Evolutionary conservation across 108 stramenopile genomes (phyloP), one percentile per base, ranked within the genome.

Genomic region (Discostella pseudostelligera): DNA sequence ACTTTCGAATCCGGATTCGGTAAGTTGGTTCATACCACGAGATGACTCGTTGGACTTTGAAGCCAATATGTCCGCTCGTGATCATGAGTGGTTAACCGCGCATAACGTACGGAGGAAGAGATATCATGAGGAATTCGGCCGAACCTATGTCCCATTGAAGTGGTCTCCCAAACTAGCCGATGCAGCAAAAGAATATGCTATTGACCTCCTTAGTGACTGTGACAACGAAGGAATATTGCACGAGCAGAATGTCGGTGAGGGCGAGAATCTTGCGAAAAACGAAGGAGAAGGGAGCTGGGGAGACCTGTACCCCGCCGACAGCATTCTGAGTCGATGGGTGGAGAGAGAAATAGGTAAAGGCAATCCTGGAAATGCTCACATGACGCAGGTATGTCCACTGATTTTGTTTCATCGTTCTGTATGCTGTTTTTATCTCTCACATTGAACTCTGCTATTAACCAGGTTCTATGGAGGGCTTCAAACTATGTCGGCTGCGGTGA

Each of bases 181-280:
- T 9, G 16, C 35, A 65, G 63, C 39, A n/a, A 56, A 20, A 19
- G 28, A 25, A 16, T 73, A 58, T 20, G 72, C 66, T 2, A 44
- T 56, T 26, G 35, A 70, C 11, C 42, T 73, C 24, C 39, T 73
- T 1, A 21, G n/a, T 32, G 14, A 25, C 19, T 67, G 72, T 42
- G 22, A 56, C 42, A 44, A 26, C 12, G 21, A 29, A 0, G 53
- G 46, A n/a, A 59, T 72, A 24, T 16, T 28, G 6, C 72, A 73
- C 50, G 65, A 73, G 39, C 56, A 54, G 13, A 12, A 22, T 12
- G 48, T 49, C 5, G 7, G 13, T 1, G 56, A 73, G 16, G 72
- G 72, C 12, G 72, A 73, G 36, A 73, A 73, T 32, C 9, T 73
- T 6, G 64, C 72, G 9, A 60, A 54, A 25, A 73, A 67, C 37